Base-by-base conservation (phyloP, 768 basidiomycete genomes). In the Suillus sp. region DNA sequence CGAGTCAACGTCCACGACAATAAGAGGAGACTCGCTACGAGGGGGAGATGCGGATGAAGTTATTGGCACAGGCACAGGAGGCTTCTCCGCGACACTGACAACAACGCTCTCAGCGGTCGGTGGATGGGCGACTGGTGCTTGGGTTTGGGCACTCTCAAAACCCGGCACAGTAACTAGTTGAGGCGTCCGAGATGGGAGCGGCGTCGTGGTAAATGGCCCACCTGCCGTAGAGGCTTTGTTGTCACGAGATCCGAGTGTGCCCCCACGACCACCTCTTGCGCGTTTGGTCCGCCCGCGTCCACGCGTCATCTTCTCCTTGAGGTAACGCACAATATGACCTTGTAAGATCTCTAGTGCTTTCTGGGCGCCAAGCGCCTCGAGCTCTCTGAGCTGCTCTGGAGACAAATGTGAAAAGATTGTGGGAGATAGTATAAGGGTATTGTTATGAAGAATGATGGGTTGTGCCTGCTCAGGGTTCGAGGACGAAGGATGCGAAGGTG, bases 371-470 rank as follows among this genome's bases (percentile, higher is more conserved):
- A 95, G 85, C 59, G 83, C 83, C 75, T 95, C 91, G 32, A 96
- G 78, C 51, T 90, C 88, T 62, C 82, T 83, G 50, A 96, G 77
- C 74, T 90, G 90, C 65, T 89, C 87, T 50, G 82, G 79, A 4
- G 89, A 86, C 14, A 96, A 82, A 61, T 88, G 87, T 10, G 89
- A 84, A 71, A 97, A 97, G 38, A 96, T 89, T 25, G 83, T 82
- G 2, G 95, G 95, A 69, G 93, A 91, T 42, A 97, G 85, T 62
- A 94, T 86, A 25, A 97, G 83, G 35, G 85, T 89, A 60, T 92
- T 89, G 67, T 94, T 89, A 66, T 96, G 93, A 14, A 96, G 78
- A 27, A 93, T 86, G 79, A 97, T 93, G 37, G 87, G 87, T 27
- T 74, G 62, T 64, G 72, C 81, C 59, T 86, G 83, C 62, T 84